Conservation (phyloP, 148 eudicot genomes). For the Pouteria glomerata region DNA sequence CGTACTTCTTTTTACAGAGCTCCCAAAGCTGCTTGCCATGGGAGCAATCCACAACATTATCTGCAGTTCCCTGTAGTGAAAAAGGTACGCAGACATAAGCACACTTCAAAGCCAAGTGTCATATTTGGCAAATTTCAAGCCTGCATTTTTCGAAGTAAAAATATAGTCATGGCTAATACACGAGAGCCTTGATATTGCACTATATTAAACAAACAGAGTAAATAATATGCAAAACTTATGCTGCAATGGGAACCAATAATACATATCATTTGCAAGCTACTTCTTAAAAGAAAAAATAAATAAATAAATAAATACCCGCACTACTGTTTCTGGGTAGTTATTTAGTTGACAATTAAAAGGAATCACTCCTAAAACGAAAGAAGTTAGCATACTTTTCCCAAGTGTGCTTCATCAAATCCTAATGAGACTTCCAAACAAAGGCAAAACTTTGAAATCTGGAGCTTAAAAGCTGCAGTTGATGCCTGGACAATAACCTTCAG, state of each 20-base stretch:
- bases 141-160: background rate
- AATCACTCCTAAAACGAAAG: too few species aligned
- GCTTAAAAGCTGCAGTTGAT: background rate
- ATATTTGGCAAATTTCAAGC: background rate
- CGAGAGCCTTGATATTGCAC: too few species aligned
- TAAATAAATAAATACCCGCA: too few species aligned
- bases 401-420: background rate
- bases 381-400: background rate
- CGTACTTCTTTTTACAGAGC: constrained; percentile 73
- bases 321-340: too few species aligned
- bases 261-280: background rate
- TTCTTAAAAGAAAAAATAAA: background rate
- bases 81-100: background rate
- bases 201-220: background rate
- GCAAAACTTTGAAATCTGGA: background rate
- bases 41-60: constrained; percentile 80
- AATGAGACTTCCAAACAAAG: background rate
- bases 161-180: too few species aligned
- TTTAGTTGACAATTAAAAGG: too few species aligned
- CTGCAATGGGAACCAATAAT: background rate
- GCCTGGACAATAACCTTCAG: background rate
- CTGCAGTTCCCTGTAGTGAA: constrained; percentile 65
- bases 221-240: too few species aligned
- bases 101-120: background rate
- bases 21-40: constrained; percentile 91